Base-by-base conservation (phyloP, 1,139 yeast species). In the Suhomyces chickasaworum region DNA sequence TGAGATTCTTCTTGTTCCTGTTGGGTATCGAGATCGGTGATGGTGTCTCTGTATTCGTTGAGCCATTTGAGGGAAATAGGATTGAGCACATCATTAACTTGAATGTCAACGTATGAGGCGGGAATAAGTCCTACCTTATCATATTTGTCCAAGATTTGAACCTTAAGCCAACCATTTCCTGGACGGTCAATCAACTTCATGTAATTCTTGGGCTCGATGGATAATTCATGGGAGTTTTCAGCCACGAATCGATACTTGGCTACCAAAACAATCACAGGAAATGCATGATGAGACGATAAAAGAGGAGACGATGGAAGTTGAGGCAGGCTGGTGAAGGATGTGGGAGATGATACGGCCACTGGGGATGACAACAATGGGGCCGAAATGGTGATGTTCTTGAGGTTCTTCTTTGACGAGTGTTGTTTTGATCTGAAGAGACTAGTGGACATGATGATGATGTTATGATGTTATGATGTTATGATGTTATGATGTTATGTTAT, bases 391-490 rank as follows among this genome's bases (percentile, higher is more conserved):
- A 69, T 51, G 17, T 63, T 60, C 47, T 65, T 68, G 47, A 69
- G 58, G 49, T 63, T 66, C 51, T 60, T 64, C 37, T 58, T 60
- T 9, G 68, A 57, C 46, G 59, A 63, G 47, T 51, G 48, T 39
- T 64, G 66, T 46, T 61, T 67, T 6, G 71, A 59, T 45, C 59
- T 61, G 47, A 69, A 67, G 37, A 69, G 56, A 35, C 63, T 53
- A 7, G 65, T 40, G 2, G 71, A 61, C 73, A 68, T 69, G 21
- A 23, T 37, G 17, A 13, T 13, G 7, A n/a, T n/a, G n/a, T n/a
- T n/a, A n/a, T n/a, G n/a, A n/a, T n/a, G n/a, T n/a, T n/a, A n/a
- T n/a, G n/a, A n/a, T n/a, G n/a, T n/a, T n/a, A n/a, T n/a, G n/a
- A n/a, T n/a, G n/a, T n/a, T n/a, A n/a, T n/a, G n/a, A n/a, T n/a